Evolutionary conservation across 2,329 filamentous ascomycete species (phyloP), one percentile per base, ranked within the genome.

Genomic region (Apiospora koreana): DNA sequence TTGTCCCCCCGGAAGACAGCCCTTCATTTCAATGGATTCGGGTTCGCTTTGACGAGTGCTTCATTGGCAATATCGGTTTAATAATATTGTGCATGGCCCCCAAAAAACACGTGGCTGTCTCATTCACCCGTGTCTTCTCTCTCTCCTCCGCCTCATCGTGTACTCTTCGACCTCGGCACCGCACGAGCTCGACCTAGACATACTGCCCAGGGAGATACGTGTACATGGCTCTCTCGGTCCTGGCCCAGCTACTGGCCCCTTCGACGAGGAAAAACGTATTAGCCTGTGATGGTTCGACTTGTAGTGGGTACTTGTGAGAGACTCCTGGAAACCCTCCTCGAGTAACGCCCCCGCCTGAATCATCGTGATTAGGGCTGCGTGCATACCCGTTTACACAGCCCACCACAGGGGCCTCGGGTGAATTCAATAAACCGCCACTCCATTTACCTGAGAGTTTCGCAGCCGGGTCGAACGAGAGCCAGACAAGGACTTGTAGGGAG

Each of bases 401-500:
- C n/a, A 14, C 18, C 18, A 10, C 21, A 21, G 21, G 54, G 21
- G 54, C 31, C 35, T 35, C 54, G 18, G 54, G 28, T n/a, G 31
- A 62, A 38, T 7, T 38, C 31, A n/a, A 18, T 28, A 62, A 4
- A 5, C 18, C 31, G 31, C 54, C 54, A n/a, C 54, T 62, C 54
- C 31, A 14, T 25, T 35, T 54, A 35, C 73, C 74, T 9, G 69
- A 43, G 10, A 80, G 71, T 41, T 67, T 75, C 1, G 72, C 70
- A 6, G 76, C 73, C 1, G 78, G 77, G 42, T 80, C 78, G 35
- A 80, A 80, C 21, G 75, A 75, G 5, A 79, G 14, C 28, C 75
- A 75, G 8, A 79, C 71, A 68, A 80, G 68, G 9, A 69, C 70
- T 31, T 78, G 76, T 2, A 74, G 69, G 3, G 72, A 71, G 14